Conservation (phyloP, 345 rosid genomes). For the Linum tenue region DNA sequence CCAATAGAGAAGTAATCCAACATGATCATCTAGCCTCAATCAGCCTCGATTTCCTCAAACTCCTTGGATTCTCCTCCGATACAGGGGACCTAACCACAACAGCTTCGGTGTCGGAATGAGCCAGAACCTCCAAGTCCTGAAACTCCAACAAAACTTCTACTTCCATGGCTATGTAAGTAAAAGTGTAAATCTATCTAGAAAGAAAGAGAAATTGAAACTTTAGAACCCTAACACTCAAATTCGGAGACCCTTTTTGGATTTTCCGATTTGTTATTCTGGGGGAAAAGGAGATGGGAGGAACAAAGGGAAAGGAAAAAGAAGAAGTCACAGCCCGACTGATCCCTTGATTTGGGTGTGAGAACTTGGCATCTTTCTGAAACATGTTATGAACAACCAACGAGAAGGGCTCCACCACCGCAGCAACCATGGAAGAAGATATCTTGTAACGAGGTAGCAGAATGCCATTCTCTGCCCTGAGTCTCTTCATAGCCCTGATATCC, state of each 20-base stretch:
- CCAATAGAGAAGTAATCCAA: slow-evolving; percentile 71
- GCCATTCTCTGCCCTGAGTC: slow-evolving; percentile 17
- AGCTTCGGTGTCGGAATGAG: slow-evolving; percentile 33
- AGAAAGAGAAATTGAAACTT: no score
- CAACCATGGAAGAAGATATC: neutral
- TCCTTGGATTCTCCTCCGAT: no score
- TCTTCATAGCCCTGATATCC: slow-evolving; percentile 19
- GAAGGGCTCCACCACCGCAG: slow-evolving; percentile 6
- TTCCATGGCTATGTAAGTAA: no score
- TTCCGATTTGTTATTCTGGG: no score
- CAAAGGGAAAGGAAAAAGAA: no score
- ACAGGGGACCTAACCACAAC: no score
- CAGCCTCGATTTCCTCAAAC: slow-evolving; percentile 40
- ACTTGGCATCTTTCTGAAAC: slow-evolving; percentile 11
- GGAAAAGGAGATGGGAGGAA: no score
- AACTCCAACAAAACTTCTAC: slow-evolving; percentile 38
- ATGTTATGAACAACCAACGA: slow-evolving; percentile 3
- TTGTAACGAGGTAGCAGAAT: slow-evolving; percentile 6
- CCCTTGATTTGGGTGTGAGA: slow-evolving; percentile 9
- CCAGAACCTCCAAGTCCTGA: slow-evolving; percentile 75
- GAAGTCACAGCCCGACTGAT: no score
- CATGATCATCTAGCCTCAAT: slow-evolving; percentile 51
- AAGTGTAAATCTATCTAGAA: no score
- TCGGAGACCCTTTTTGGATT: no score
- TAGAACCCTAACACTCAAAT: no score